Evolutionary conservation across 2,329 filamentous ascomycete species (phyloP), one percentile per base, ranked within the genome.

Genomic region (Lasiodiplodia citricola): DNA sequence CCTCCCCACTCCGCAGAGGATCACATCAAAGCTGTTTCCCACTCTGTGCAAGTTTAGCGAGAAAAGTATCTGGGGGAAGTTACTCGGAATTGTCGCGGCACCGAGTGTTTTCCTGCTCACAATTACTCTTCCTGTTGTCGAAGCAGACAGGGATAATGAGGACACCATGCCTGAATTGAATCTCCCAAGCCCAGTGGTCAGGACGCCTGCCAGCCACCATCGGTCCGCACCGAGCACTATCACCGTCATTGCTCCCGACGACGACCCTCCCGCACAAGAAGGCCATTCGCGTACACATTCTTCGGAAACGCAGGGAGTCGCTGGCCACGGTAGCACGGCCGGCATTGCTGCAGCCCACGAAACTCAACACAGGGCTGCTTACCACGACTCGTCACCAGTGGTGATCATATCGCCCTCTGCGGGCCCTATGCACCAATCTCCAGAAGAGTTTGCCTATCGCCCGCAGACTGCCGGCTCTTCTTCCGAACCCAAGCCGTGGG

Each of bases 91-190:
- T 13, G 86, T 96, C 47, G 94, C 94, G 8, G 90, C 93, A n/a
- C 92, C 94, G 1, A 96, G 92, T 73, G 93, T 99, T 47, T 92
- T 99, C 71, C 82, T 98, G 2, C 85, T 99, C 4, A 95, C 95
- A 0, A 89, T 96, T 57, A 99, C 96, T 0, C 80, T 99, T 4
- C 96, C 96, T 0, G 94, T 99, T 0, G 92, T 97, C 6, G 95
- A 98, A 74, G 87, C 87, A 1, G 85, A 87, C 23, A 84, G 80
- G 44, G 77, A 86, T 8, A 86, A 38, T 11, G 67, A 68, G 35
- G 66, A 68, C 6, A 4, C 44, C 25, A 10, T 56, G 21, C 69
- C 73, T 4, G 77, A 75, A 54, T 70, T 80, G 14, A 77, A 74
- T 66, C 72, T 80, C 4, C 76, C 78, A 14, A 67, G 65, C 35